Base-by-base conservation (phyloP, 352 stramenopile species). In the Pythium pyrilobum region DNA sequence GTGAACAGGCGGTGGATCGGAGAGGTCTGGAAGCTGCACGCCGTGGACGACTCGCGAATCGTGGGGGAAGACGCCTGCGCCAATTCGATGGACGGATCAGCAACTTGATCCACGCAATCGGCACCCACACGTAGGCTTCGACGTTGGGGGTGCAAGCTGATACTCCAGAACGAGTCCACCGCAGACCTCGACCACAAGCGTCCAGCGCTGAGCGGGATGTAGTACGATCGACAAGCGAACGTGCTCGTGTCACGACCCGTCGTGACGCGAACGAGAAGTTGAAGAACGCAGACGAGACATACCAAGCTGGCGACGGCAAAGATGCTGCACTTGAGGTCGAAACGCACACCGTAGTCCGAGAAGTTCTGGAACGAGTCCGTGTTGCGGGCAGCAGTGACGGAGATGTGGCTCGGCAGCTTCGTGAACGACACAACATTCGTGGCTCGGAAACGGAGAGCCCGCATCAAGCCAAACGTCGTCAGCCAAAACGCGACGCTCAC, bases 181-280 rank as follows among this genome's bases (percentile, higher is more conserved):
- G 32, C 18, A 0, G 33, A 33, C 16, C 18, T 15, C 8, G 47
- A n/a, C 62, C 66, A 74, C 4, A 74, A 9, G 9, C 33, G 20
- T 3, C 52, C 41, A 12, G 59, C 56, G 18, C 59, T 68, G 20
- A 40, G 34, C 11, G 64, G 64, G 4, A 68, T n/a, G 45, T 65
- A 62, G 31, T 55, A 53, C 2, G 58, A 62, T 4, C 43, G 42
- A 5, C 42, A 59, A 3, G 39, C 39, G 13, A 64, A 36, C 9
- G 31, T 21, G 32, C 27, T 49, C 11, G 21, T 53, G 3, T 27
- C 8, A 24, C 18, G 52, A 1, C 34, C 18, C 11, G 52, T 60
- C 4, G 29, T 3, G 9, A 52, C 4, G 2, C 18, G 9, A 3
- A 60, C 33, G 23, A 36, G 2, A 5, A 21, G 18, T 18, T 51